Evolutionary conservation across 768 basidiomycete species (phyloP), one percentile per base, ranked within the genome.

Genomic region (Tremella yokohamensis): DNA sequence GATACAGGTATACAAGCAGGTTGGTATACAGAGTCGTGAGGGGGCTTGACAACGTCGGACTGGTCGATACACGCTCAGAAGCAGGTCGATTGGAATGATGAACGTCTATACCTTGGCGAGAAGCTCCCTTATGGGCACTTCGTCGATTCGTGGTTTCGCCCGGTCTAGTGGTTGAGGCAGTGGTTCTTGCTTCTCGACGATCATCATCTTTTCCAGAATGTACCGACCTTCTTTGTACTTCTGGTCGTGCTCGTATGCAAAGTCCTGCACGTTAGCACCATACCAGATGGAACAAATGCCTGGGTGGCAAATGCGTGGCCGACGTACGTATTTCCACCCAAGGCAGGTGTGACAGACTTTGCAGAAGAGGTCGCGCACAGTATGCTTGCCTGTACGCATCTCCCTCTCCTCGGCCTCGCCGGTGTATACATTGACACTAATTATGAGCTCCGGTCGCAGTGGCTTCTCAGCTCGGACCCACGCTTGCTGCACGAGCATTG

Each of bases 161-260:
- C 58, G 44, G 8, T 51, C 56, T 7, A 45, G 38, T 26, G 62
- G 61, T 3, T 58, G 55, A 42, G 64, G 65, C 25, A 44, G 49
- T 16, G 42, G n/a, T 42, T 73, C 72, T 24, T 62, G 62, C 40
- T 58, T 63, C 57, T 73, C 72, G 7, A 52, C 60, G 29, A 73
- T 65, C 62, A 68, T 57, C 42, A 68, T 65, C 26, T 90, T 87
- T 79, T 99, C 94, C 62, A 99, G 88, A 75, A 99, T 98, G 78
- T 84, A 96, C 81, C 92, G 92, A 74, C 92, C 91, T 80, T 99
- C 94, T 75, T 99, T 99, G 82, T 98, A 99, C 78, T 87, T 90
- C 83, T 99, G 93, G 8, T 85, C 82, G 11, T 81, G 73, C 72
- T 97, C 93, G 73, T 85, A 96, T 15, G 94, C 94, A 56, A 84